Conservation (phyloP, 176 grass and related monocot species). For the Aegilops tauschii region DNA sequence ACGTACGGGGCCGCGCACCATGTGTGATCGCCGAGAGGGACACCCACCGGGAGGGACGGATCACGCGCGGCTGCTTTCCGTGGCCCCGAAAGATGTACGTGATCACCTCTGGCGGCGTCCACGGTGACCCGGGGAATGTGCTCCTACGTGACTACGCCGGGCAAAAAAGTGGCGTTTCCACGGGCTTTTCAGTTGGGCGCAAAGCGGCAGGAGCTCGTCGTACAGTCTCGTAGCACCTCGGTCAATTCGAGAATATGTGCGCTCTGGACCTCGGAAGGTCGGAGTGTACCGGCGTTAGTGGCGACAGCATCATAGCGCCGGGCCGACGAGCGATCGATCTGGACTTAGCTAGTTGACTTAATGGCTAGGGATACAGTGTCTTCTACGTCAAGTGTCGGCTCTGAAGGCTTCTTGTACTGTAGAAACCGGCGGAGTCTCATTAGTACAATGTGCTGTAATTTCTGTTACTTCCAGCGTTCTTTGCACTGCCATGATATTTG, state of each 20-base stretch:
- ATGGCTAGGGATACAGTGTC: background rate
- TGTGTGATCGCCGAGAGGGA: constrained; percentile 24
- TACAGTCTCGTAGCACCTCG: background rate
- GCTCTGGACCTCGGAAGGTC: background rate
- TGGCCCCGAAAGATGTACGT: background rate
- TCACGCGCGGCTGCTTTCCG: background rate
- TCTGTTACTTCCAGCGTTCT: too few species aligned
- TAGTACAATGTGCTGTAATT: too few species aligned
- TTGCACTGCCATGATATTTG: too few species aligned
- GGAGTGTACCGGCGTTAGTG: background rate
- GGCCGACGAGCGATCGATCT: background rate
- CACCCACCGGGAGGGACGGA: background rate
- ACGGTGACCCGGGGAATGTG: background rate
- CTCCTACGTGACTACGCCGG: background rate
- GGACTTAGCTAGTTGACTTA: constrained; percentile 16
- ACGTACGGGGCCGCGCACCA: background rate
- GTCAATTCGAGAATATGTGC: background rate
- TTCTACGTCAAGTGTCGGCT: constrained; percentile 27
- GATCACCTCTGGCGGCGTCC: background rate
- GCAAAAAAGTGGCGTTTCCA: background rate
- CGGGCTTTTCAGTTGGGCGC: background rate
- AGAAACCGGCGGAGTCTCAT: too few species aligned
- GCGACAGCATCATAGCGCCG: background rate
- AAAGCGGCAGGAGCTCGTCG: background rate
- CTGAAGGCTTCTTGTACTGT: background rate